phyloP scores from a whole-genome alignment of 2,329 filamentous ascomycete species.

The Hymenoscyphus albidus region DNA sequence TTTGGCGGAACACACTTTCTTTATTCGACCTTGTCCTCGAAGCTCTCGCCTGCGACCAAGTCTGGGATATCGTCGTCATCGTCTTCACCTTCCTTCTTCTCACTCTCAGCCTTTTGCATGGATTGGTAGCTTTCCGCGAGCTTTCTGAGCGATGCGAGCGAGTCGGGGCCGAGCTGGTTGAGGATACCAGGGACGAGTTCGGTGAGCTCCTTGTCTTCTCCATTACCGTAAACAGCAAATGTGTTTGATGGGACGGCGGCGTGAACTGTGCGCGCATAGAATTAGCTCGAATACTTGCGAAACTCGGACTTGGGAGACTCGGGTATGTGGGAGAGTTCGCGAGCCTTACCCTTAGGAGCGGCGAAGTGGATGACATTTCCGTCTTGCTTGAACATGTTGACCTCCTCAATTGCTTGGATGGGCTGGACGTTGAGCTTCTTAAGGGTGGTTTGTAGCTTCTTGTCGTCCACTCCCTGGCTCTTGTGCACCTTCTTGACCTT shows the following conservation, averaged over 20 bases:
- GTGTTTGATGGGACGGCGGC: constrained; percentile 97
- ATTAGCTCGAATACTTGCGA: constrained; percentile 12
- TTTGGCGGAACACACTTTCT: constrained; percentile 9
- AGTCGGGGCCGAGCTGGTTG: constrained; percentile 98
- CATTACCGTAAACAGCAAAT: constrained; percentile 98
- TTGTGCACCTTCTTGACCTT: constrained; percentile 98
- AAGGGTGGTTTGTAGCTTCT: constrained; percentile 94
- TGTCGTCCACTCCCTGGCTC: constrained; percentile 92
- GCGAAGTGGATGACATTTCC: constrained; percentile 99
- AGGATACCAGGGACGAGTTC: constrained; percentile 99
- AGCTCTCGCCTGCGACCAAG: constrained; percentile 94
- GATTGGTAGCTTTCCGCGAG: constrained; percentile 99
- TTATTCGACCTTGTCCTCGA: constrained; percentile 76
- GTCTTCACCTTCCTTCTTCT: constrained; percentile 68
- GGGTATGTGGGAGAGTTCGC: constrained; percentile 5
- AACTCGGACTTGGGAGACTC: background rate
- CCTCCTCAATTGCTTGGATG: constrained; percentile 99
- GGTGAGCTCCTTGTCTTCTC: constrained; percentile 99
- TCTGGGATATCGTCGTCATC: constrained; percentile 85
- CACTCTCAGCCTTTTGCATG: constrained; percentile 89
- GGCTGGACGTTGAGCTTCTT: constrained; percentile 99
- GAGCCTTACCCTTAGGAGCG: constrained; percentile 77
- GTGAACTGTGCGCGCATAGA: constrained; percentile 64
- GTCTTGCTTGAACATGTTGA: constrained; percentile 99
- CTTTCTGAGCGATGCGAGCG: constrained; percentile 94